Percentiles rank a stretch among this genome's conserved stretches.
Conservation (phyloP, 2,329 filamentous ascomycete species). For the Hysterium pulicare region DNA sequence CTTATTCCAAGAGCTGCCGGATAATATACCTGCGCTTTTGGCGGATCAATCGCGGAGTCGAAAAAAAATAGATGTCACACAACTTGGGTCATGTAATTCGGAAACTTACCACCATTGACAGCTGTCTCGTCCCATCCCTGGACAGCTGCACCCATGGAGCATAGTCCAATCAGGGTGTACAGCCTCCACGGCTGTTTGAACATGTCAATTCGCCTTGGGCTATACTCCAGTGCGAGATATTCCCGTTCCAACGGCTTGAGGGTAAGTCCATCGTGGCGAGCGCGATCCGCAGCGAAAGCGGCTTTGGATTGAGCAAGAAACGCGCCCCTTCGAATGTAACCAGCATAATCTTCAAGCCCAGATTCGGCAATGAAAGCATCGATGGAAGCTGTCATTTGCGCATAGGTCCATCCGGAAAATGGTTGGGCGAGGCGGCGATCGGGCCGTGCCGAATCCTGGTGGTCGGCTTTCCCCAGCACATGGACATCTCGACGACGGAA, state of each 20-base stretch:
- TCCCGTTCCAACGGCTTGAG: constrained; percentile 12
- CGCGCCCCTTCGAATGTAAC: constrained; percentile 19
- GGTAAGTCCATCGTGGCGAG: constrained; percentile 11
- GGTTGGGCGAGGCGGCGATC: constrained; percentile 16
- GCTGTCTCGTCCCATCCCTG: constrained; percentile 33
- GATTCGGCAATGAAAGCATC: constrained; percentile 13
- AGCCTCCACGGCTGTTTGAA: constrained; percentile 21
- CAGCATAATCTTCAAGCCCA: constrained; percentile 14
- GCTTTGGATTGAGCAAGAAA: constrained; percentile 18
- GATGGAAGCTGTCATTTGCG: constrained; percentile 12
- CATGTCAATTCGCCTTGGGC: constrained; percentile 15
- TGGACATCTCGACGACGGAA: no score
- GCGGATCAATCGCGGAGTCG: no score
- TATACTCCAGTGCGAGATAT: constrained; percentile 13
- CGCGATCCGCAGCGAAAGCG: constrained; percentile 11
- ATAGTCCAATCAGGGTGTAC: constrained; percentile 17
- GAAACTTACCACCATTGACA: constrained; percentile 28
- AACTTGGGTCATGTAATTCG: no score
- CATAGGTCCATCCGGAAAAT: constrained; percentile 16
- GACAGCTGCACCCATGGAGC: constrained; percentile 19
- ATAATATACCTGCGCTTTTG: constrained; percentile 26
- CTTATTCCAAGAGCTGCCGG: constrained; percentile 26
- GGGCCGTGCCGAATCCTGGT: constrained; percentile 11
- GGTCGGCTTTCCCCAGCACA: constrained; percentile 2
- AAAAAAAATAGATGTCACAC: not conserved